A percentile compares a stretch with the other conserved stretches of the same genome.
Conservation (phyloP, 2,329 filamentous ascomycete species). For the Penicillium frequentans region DNA sequence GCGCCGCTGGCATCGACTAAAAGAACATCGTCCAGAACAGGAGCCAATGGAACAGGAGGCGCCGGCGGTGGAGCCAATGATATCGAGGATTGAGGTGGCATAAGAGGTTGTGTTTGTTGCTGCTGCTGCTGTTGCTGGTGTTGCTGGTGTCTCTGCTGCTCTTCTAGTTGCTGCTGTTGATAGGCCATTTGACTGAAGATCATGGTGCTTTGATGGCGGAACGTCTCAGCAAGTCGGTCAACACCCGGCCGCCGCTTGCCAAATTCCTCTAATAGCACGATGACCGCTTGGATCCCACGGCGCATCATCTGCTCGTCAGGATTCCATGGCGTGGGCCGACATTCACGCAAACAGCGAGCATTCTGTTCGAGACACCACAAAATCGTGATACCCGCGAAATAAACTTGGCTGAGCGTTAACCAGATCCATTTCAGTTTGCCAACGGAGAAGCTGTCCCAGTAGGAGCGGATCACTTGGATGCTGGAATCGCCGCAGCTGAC, state of each 20-base stretch:
- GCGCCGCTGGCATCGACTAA: conserved; percentile 32
- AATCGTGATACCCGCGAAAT: conserved; percentile 42
- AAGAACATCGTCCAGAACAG: conserved; percentile 36
- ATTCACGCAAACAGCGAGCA: conserved; percentile 33
- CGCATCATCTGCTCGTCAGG: conserved; percentile 39
- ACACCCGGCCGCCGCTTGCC: conserved; percentile 39
- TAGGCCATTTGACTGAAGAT: conserved; percentile 40
- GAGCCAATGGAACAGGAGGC: conserved; percentile 31
- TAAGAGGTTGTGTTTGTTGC: conserved; percentile 11
- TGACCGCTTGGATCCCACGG: conserved; percentile 36
- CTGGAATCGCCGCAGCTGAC: conserved; percentile 41
- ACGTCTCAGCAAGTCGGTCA: conserved; percentile 38
- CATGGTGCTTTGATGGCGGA: conserved; percentile 39
- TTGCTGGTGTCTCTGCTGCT: conserved; percentile 14
- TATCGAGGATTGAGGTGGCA: conserved; percentile 19
- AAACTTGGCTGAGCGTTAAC: conserved; percentile 40
- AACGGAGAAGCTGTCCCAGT: conserved; percentile 41
- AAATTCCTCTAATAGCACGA: conserved; percentile 40
- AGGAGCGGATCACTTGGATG: conserved; percentile 39
- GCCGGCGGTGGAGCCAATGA: conserved; percentile 20
- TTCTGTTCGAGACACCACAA: conserved; percentile 43
- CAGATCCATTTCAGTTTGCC: conserved; percentile 45
- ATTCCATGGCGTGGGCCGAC: conserved; percentile 32
- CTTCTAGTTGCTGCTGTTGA: conserved; percentile 31
- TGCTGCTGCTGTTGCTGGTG: conserved; percentile 18